phyloP scores from a whole-genome alignment of 768 basidiomycete genomes.

The Paxillus ammoniavirescens region DNA sequence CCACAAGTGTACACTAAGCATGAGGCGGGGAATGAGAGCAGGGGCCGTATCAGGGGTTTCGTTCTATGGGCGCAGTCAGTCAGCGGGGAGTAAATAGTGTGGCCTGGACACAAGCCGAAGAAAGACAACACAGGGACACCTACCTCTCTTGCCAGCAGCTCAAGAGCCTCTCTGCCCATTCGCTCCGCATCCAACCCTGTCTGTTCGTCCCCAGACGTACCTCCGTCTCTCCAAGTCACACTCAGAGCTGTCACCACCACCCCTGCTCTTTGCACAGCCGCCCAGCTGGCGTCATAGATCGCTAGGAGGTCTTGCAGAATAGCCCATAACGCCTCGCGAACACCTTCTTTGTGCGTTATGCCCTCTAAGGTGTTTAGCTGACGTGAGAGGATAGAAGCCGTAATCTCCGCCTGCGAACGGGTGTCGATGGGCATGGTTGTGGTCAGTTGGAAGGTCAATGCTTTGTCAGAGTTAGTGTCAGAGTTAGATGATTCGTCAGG shows the following conservation, averaged over 20 bases:
- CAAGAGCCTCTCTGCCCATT: slow-evolving; percentile 42
- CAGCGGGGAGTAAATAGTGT: background rate
- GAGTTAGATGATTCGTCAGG: background rate
- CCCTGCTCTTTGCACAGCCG: slow-evolving; percentile 61
- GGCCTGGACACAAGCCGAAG: background rate
- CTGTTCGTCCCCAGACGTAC: slow-evolving; percentile 23
- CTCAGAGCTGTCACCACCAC: slow-evolving; percentile 56
- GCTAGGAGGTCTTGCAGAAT: slow-evolving; percentile 50
- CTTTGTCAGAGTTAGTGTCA: background rate
- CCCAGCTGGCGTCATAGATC: slow-evolving; percentile 45
- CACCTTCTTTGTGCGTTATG: slow-evolving; percentile 57
- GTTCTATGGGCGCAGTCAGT: slow-evolving; percentile 19
- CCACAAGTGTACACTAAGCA: slow-evolving; percentile 61
- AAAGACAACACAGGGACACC: slow-evolving; percentile 11
- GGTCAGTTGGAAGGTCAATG: background rate
- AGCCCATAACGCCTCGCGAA: slow-evolving; percentile 35
- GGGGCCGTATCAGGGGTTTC: slow-evolving; percentile 30
- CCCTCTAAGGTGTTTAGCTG: slow-evolving; percentile 58
- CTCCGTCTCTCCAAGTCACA: slow-evolving; percentile 31
- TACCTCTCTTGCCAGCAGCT: slow-evolving; percentile 44
- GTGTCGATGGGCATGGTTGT: slow-evolving; percentile 16
- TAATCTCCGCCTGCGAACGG: slow-evolving; percentile 25
- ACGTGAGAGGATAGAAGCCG: slow-evolving; percentile 58
- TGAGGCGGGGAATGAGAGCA: slow-evolving; percentile 44
- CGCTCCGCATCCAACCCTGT: slow-evolving; percentile 28